Evolutionary conservation across 768 basidiomycete species (phyloP).

Genomic region (Boletus pseudo-olivaceus): DNA sequence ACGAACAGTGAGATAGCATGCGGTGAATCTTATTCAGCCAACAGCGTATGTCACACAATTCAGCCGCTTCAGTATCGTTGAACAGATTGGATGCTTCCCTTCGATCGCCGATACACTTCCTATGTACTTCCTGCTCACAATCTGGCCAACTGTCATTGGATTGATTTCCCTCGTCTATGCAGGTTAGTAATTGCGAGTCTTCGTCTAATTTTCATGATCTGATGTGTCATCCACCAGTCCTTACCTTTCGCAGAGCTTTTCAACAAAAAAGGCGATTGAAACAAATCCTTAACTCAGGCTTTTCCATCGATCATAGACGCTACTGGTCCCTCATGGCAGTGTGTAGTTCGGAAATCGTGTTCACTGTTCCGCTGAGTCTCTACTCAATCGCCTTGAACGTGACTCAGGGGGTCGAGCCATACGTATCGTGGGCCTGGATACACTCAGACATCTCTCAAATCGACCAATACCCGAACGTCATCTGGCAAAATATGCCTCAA

Average conservation of each 20-base stretch:
- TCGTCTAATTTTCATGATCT: background rate
- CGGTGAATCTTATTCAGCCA: background rate
- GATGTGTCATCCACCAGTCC: slow-evolving; percentile 11
- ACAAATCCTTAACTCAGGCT: slow-evolving; percentile 11
- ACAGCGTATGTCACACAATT: slow-evolving; percentile 26
- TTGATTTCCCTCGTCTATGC: slow-evolving; percentile 21
- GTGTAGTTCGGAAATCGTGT: slow-evolving; percentile 37
- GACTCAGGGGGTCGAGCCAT: slow-evolving; percentile 26
- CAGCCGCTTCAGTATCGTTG: slow-evolving; percentile 22
- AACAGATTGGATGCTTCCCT: slow-evolving; percentile 28
- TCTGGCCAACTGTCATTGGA: slow-evolving; percentile 19
- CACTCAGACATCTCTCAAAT: slow-evolving; percentile 49
- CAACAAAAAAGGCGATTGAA: slow-evolving; percentile 2
- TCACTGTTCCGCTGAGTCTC: slow-evolving; percentile 38
- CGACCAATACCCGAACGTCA: slow-evolving; percentile 29
- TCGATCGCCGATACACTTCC: slow-evolving; percentile 4
- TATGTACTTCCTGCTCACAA: slow-evolving; percentile 13
- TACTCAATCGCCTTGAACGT: slow-evolving; percentile 33
- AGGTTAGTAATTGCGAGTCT: slow-evolving; percentile 7
- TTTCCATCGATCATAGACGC: slow-evolving; percentile 38
- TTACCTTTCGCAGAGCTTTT: slow-evolving; percentile 15
- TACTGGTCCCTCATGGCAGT: slow-evolving; percentile 53
- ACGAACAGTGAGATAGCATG: background rate
- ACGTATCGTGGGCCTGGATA: slow-evolving; percentile 46
- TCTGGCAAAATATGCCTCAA: slow-evolving; percentile 35